Evolutionary conservation across 768 basidiomycete species (phyloP).

Genomic region (Trametes cubensis): DNA sequence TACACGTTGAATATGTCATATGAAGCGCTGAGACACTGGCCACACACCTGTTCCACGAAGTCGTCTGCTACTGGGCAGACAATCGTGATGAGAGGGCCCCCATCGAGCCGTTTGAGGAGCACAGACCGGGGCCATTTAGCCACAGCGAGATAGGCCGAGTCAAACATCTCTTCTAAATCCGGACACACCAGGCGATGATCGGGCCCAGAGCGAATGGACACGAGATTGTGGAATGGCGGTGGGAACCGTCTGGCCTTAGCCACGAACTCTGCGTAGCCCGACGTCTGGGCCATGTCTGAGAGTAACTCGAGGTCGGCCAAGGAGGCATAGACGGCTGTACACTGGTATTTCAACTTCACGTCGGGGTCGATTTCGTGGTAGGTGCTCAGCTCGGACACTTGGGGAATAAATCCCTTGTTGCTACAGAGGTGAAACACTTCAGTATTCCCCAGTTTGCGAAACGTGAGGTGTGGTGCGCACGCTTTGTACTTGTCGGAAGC

Average conservation of each 20-base stretch:
- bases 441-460: too few species aligned
- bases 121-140: slow-evolving; percentile 46
- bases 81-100: slow-evolving; percentile 42
- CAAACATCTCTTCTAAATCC: slow-evolving; percentile 47
- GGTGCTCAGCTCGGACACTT: slow-evolving; percentile 42
- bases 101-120: slow-evolving; percentile 45
- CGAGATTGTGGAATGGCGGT: slow-evolving; percentile 46
- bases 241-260: slow-evolving; percentile 38
- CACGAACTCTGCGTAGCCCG: slow-evolving; percentile 43
- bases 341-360: slow-evolving; percentile 47
- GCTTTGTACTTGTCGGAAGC: slow-evolving; percentile 4
- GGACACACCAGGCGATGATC: slow-evolving; percentile 38
- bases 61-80: slow-evolving; percentile 30
- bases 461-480: not conserved
- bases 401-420: slow-evolving; percentile 7
- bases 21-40: not conserved
- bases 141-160: slow-evolving; percentile 45
- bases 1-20: not conserved
- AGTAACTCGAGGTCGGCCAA: slow-evolving; percentile 48
- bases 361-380: slow-evolving; percentile 46
- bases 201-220: slow-evolving; percentile 40
- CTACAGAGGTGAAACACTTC: not conserved
- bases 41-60: not conserved
- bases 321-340: slow-evolving; percentile 45
- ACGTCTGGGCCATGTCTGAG: slow-evolving; percentile 44